Base-by-base conservation (phyloP, 192 early-diverging fungal genomes). In the Polychytrium aggregatum region DNA sequence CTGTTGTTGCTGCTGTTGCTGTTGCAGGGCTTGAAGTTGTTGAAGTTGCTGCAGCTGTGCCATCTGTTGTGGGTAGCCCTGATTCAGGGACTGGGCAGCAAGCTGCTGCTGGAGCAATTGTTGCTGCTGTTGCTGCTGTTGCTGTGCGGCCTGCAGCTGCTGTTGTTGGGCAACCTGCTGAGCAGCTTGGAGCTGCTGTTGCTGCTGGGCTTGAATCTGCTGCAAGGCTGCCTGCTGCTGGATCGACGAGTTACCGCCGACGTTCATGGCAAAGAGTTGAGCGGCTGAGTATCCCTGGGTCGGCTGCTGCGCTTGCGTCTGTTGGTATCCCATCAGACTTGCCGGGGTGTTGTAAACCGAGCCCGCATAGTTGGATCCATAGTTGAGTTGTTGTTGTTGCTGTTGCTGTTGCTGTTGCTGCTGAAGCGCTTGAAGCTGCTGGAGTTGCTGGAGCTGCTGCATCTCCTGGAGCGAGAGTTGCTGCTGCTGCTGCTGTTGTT, bases 401-500 rank as follows among this genome's bases (percentile, higher is more conserved):
- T 38, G 24, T 11, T 38, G 38, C 24, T 59, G 52, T 44, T 55
- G 58, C 37, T 41, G 37, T 18, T 42, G 36, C 20, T 60, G 57
- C 33, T 48, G 50, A 1, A 46, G 63, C 3, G 65, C 57, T 55
- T 46, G 70, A 48, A 47, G 59, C 39, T 60, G 57, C 41, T 64
- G 53, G 37, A 11, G 51, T 16, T 37, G 11, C 18, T 54, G 18
- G 29, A 44, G 46, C 5, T 31, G 17, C 34, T 37, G 50, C 21
- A 52, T 24, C 37, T 50, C 33, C 16, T 41, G 47, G 10, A 26
- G 20, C 22, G 50, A 57, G 39, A 61, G 69, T 37, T 67, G 67
- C 38, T 65, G 63, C n/a, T 57, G 57, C 34, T 59, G 59, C 10
- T 72, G 63, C 40, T 72, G 70, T 6, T 63, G 62, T 16, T 58